Evolutionary conservation across 768 basidiomycete genomes (phyloP), one percentile per base, ranked within the genome.

Genomic region (Lentinula boryana): DNA sequence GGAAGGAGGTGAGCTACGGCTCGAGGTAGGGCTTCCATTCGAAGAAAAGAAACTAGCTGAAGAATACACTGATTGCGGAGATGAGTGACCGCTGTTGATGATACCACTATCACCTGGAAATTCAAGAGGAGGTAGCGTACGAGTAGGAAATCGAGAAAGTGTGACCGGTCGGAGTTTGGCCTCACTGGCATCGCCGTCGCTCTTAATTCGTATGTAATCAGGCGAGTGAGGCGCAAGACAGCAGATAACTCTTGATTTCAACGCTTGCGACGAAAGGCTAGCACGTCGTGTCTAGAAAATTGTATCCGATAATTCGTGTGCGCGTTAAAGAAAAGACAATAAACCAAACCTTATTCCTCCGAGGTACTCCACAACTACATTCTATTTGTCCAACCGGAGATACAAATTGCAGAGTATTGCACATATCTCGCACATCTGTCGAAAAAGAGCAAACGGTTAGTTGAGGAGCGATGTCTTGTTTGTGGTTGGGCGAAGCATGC

Each of bases 21-120:
- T 77, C n/a, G 83, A 79, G 53, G 78, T 73, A 56, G 78, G 78
- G 65, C 80, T 82, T 64, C 75, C 73, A 58, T 67, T 61, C 55
- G 75, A 66, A 64, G 72, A 70, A 66, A 66, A 67, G 46, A 70
- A 69, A 18, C 71, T 63, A 57, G 56, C 56, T 62, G 60, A 52
- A 49, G 63, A 62, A 27, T 49, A 60, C 3, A 33, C 18, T 15
- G 49, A 35, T 38, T 60, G 61, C 35, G 64, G 62, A 18, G 64
- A 56, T 3, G 61, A 62, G 27, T 57, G 56, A 18, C 56, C 61
- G 41, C 61, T 62, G 27, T 38, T 62, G 21, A 38, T 62, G 21
- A 44, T 35, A n/a, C 32, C 48, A 38, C 56, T 57, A 13, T 33
- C 21, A 31, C 57, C 16, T 7, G 40, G 55, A 13, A 43, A 3